phyloP scores from a whole-genome alignment of 164 flowering plant genomes.

The Vitis cinerea region DNA sequence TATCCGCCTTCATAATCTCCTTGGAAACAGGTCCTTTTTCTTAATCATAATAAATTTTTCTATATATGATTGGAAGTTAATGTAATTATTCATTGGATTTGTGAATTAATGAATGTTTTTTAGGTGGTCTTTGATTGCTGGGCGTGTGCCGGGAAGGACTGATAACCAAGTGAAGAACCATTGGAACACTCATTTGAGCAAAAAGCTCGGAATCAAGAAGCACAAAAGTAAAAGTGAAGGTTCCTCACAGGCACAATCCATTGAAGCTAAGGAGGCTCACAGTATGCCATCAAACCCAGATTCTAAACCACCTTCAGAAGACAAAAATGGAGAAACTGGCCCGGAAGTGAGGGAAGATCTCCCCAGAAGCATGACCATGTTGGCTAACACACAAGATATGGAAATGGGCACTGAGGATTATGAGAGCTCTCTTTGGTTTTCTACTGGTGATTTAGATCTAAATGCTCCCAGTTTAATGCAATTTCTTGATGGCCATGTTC shows the following conservation, averaged over 20 bases:
- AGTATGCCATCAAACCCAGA: too few species aligned
- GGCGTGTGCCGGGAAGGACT: constrained; percentile 38
- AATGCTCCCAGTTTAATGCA: constrained; percentile 15
- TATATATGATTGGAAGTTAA: too few species aligned
- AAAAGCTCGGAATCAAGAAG: constrained; percentile 15
- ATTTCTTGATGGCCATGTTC: constrained; percentile 11
- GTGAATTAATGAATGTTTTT: neutral
- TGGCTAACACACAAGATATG: neutral
- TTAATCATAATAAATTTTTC: too few species aligned
- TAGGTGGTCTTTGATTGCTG: constrained; percentile 40
- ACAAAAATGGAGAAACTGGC: neutral
- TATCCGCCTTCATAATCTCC: constrained; percentile 56
- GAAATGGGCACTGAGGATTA: neutral
- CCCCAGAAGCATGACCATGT: neutral
- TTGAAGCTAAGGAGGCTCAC: too few species aligned
- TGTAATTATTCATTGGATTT: neutral
- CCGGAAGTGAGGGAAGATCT: too few species aligned
- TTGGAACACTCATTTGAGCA: constrained; percentile 42
- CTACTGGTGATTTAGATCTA: constrained; percentile 9
- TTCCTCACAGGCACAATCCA: neutral
- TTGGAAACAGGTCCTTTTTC: constrained; percentile 45
- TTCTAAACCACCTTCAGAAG: neutral
- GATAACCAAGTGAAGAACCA: constrained; percentile 43
- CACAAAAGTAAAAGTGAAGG: neutral
- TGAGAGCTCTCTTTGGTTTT: constrained; percentile 18